Percentiles rank a stretch among this genome's conserved stretches.
These are phyloP conservation scores for Trichoderma orchidacearum DNA, from an alignment of 495 filamentous ascomycete genomes.

Conservation along the genomic window DNA sequence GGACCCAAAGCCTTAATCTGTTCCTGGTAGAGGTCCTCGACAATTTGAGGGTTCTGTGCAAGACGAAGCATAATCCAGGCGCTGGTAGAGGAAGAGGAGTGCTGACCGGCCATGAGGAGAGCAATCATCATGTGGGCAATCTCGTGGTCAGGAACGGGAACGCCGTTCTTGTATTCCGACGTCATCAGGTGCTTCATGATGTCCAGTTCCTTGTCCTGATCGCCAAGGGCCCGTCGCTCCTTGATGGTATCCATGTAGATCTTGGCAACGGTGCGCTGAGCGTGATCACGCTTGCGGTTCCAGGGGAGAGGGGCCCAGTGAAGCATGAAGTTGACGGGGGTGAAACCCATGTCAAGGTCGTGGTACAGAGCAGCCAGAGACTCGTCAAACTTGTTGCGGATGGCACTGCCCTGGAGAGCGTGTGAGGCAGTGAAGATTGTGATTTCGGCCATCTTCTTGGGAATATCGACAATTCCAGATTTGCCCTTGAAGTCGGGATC, in stretches of 20 bases:
- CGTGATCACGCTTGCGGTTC: constrained; percentile 65
- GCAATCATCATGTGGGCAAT: constrained; percentile 90
- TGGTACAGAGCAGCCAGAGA: constrained; percentile 65
- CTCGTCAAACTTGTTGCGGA: constrained; percentile 61
- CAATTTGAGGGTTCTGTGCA: constrained; percentile 55
- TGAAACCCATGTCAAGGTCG: constrained; percentile 75
- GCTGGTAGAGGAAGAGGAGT: constrained; percentile 70
- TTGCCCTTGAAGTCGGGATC: constrained; percentile 52
- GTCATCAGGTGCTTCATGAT: constrained; percentile 81
- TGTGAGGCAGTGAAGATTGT: constrained; percentile 77
- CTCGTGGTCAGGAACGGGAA: constrained; percentile 58
- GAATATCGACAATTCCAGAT: constrained; percentile 50
- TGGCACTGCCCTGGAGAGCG: constrained; percentile 66
- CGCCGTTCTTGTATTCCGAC: constrained; percentile 62
- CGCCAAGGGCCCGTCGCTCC: constrained; percentile 38
- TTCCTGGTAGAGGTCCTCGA: constrained; percentile 65
- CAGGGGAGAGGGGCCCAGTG: constrained; percentile 79
- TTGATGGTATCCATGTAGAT: constrained; percentile 70
- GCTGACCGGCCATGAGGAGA: constrained; percentile 78
- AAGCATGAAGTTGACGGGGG: constrained; percentile 71
- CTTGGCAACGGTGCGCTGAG: constrained; percentile 60
- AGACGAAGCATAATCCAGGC: constrained; percentile 74
- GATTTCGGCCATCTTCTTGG: constrained; percentile 63
- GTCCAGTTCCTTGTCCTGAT: constrained; percentile 39
- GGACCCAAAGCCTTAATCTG: constrained; percentile 49